Conservation (phyloP, 2,329 filamentous ascomycete genomes). For the Calonectria pteridis region DNA sequence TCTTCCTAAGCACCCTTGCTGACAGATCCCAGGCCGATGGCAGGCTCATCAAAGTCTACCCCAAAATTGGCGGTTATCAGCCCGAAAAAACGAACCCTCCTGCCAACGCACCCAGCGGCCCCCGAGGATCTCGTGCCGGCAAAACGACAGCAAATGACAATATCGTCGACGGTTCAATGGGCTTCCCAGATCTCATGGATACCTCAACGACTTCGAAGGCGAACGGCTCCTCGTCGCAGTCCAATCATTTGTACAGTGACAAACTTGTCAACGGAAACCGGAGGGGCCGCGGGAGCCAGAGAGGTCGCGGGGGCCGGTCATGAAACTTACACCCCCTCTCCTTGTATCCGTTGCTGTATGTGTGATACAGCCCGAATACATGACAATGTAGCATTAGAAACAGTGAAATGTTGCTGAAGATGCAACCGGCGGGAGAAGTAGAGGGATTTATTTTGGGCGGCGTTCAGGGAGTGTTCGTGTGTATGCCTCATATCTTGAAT, state of each 20-base stretch:
- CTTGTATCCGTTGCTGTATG: not conserved
- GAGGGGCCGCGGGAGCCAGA: conserved; percentile 45
- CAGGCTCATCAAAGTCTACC: conserved; percentile 78
- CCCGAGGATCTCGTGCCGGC: conserved; percentile 44
- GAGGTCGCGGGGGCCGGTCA: conserved; percentile 41
- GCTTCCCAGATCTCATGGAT: conserved; percentile 65
- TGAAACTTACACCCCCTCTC: not conserved
- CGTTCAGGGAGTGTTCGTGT: conserved; percentile 22
- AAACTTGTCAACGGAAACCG: conserved; percentile 50
- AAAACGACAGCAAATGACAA: conserved; percentile 48
- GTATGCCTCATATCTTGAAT: not conserved
- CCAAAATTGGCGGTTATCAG: conserved; percentile 66
- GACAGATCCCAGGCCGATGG: conserved; percentile 73
- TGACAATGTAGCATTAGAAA: conserved; percentile 30
- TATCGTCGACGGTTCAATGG: conserved; percentile 66
- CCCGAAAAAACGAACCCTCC: conserved; percentile 43
- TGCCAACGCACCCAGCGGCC: conserved; percentile 49
- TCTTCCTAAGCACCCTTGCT: not conserved
- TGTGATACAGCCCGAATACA: not conserved
- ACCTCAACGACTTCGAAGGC: conserved; percentile 26
- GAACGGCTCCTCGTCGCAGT: conserved; percentile 38
- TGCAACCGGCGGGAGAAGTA: conserved; percentile 10
- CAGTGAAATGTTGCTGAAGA: not conserved
- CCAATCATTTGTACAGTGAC: conserved; percentile 66
- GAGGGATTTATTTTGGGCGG: conserved; percentile 31